Evolutionary conservation across 164 flowering plant species (phyloP), one percentile per base, ranked within the genome.

Genomic region (Vitis rupestris): DNA sequence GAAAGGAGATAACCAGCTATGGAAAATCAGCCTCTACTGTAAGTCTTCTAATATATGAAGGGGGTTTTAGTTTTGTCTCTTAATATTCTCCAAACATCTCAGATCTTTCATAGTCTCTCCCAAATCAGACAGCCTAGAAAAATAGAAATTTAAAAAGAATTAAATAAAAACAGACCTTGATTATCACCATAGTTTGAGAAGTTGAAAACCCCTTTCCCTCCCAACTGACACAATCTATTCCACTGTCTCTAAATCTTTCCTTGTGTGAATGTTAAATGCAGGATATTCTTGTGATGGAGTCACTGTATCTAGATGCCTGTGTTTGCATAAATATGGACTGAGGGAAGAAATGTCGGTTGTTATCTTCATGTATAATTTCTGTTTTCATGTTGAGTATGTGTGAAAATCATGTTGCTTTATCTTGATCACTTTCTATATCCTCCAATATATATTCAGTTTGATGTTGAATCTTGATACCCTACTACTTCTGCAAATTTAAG

Each of bases 1-100:
- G 72, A 83, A 87, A 62, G 94, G 93, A n/a, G 93, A 86, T 23
- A 90, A 90, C 73, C 94, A 91, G 73, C 80, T 75, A 15, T 91
- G 97, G 97, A 89, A 80, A 78, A 82, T 90, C 23, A 66, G 60
- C 30, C 88, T 82, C 13, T 74, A 82, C 74, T 91, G 94, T 89
- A 84, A 82, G 90, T 76, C 64, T 64, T 50, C 57, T 10, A 31
- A 13, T 50, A 12, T 57, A 9, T 55, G n/a, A 67, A 55, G 50
- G 37, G 50, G 53, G 6, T 50, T 50, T 10, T 50, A 9, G 3
- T 50, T 23, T 23, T 23, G 27, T 23, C 27, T 23, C 27, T 23
- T 23, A 23, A 23, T 23, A 23, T 23, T 23, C 27, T 23, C 2
- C 27, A 23, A 23, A 23, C 0, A 23, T 10, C 5, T 13, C 14